Base-by-base conservation (phyloP, 768 basidiomycete species). In the Termitomyces sp. region DNA sequence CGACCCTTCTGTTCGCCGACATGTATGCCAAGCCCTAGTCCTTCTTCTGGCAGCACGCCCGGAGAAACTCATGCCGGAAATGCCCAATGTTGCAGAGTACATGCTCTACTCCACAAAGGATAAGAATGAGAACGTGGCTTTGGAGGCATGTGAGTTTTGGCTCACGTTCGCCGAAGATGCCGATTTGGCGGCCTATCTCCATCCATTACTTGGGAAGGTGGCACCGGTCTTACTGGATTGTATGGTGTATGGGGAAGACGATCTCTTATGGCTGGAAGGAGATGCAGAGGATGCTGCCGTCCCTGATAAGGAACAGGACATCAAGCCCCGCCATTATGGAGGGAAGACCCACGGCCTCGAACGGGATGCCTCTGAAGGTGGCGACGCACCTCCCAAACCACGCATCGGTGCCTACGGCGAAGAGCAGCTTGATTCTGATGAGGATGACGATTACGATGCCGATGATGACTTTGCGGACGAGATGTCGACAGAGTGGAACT, bases 141-240 rank as follows among this genome's bases (percentile, higher is more conserved):
- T 99, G 47, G 97, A 99, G 74, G 97, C 97, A 22, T 97, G 95
- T 79, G 97, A 99, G 77, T 99, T 99, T 71, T 99, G 97, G 97
- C 78, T 99, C 58, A 97, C 95, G 1, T 98, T 99, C 66, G 95
- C 97, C 15, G 97, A 99, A 68, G 93, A 98, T 62, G 85, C 85
- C 38, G 92, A 93, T 48, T 78, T 98, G 22, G 85, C 85, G 10
- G 82, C 84, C 2, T 90, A 88, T 67, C 77, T 99, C 26, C 87
- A 85, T 57, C 95, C 95, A 2, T 80, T 94, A 57, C 78, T 99
- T 9, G 84, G 78, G n/a, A 90, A 91, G 62, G 92, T 99, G 40
- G 93, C 90, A 2, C 97, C 97, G 0, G 87, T 97, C 17, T 77
- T 99, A n/a, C 77, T 99, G 58, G 88, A 96, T 67, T 97, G 94